Evolutionary conservation across 108 stramenopile species (phyloP).

Genomic region (Skeletonema grethae): DNA sequence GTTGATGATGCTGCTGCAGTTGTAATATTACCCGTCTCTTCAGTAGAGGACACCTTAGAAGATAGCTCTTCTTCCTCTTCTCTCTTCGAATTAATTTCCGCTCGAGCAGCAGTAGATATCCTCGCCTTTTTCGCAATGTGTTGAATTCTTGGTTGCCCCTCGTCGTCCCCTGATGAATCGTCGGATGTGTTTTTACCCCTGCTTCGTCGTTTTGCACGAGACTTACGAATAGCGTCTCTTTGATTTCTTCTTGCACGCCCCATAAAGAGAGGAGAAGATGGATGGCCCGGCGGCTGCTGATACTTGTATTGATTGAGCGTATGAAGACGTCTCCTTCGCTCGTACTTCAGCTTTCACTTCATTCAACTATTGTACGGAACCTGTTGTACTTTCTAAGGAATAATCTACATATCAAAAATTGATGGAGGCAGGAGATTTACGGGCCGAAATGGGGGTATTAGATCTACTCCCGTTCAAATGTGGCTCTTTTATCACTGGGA

Average conservation of each 20-base stretch:
- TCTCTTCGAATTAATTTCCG: background rate
- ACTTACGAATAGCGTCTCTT: conserved; percentile 33
- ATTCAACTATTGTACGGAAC: too few relatives aligned
- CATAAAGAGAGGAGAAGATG: conserved; percentile 15
- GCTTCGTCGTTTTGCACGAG: conserved; percentile 21
- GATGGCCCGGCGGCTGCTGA: background rate
- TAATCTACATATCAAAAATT: too few relatives aligned
- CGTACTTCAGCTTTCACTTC: too few relatives aligned
- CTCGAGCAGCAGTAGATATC: background rate
- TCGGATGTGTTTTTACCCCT: conserved; percentile 10
- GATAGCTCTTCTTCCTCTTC: background rate
- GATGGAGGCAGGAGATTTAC: too few relatives aligned
- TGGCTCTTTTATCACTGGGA: too few relatives aligned
- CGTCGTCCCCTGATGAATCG: conserved; percentile 3
- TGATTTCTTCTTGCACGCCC: conserved; percentile 38
- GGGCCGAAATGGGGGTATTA: too few relatives aligned
- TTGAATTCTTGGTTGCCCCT: background rate
- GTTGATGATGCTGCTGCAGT: background rate
- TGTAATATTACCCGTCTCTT: background rate
- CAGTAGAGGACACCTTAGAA: background rate
- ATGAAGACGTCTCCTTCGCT: too few relatives aligned
- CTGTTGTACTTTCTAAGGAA: too few relatives aligned
- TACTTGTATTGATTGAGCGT: background rate
- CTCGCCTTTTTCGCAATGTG: background rate
- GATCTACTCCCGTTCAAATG: too few relatives aligned